These are phyloP conservation scores for Botrytis fragariae DNA, from an alignment of 2,329 filamentous ascomycete genomes.

Conservation along the genomic window DNA sequence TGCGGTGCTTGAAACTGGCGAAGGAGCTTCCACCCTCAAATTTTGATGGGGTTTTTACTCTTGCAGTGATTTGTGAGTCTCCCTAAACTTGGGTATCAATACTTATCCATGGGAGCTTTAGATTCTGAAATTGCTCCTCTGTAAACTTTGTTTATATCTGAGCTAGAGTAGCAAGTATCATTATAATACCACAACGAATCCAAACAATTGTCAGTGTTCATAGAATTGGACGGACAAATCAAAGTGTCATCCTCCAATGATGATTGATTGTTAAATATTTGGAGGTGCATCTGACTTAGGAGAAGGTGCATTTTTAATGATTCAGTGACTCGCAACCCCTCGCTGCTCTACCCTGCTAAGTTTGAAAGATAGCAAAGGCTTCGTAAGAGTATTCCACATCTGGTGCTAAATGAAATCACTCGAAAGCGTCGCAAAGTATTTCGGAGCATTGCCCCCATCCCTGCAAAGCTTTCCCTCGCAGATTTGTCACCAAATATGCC, in stretches of 20 bases:
- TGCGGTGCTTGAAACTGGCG: background rate
- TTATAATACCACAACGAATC: background rate
- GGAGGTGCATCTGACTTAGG: background rate
- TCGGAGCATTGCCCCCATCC: background rate
- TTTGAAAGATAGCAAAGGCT: background rate
- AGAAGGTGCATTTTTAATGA: background rate
- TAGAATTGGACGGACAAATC: background rate
- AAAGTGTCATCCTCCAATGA: background rate
- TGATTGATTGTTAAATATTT: background rate
- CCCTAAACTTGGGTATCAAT: background rate
- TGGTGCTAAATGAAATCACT: background rate
- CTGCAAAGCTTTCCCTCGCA: background rate
- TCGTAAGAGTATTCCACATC: too few relatives aligned
- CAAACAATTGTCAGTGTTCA: background rate
- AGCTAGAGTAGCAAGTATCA: background rate
- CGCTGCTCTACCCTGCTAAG: background rate
- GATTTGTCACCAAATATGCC: background rate
- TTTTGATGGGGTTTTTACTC: background rate
- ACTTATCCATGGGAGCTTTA: background rate
- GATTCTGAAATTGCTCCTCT: background rate
- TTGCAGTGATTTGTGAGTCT: background rate
- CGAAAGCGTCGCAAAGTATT: background rate
- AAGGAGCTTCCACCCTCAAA: background rate
- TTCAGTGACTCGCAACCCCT: background rate
- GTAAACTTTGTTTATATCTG: background rate